phyloP scores from a whole-genome alignment of 208 protist genomes.

The Crithidia thermophila region DNA sequence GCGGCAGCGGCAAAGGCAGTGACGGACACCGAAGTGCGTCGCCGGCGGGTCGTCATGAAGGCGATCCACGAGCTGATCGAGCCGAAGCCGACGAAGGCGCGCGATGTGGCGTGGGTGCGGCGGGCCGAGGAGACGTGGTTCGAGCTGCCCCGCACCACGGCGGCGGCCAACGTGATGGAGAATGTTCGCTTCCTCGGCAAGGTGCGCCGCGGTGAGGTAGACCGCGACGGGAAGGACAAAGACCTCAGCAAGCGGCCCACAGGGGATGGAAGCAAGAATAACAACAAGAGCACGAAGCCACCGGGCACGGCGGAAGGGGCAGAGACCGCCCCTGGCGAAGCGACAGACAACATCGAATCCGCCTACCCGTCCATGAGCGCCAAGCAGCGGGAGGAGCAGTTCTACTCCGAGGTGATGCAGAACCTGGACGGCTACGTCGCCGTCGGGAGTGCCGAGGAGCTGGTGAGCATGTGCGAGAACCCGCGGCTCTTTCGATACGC shows the following conservation, averaged over 20 bases:
- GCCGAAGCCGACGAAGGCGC: neutral
- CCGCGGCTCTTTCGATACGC: constrained; percentile 41
- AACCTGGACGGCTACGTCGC: constrained; percentile 52
- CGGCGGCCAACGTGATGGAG: constrained; percentile 57
- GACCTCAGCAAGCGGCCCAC: neutral
- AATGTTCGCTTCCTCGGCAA: constrained; percentile 57
- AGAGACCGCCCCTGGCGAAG: neutral
- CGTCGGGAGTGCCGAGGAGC: constrained; percentile 37
- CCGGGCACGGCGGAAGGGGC: neutral
- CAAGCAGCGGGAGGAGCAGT: constrained; percentile 37
- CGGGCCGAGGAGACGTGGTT: constrained; percentile 37
- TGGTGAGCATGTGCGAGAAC: constrained; percentile 61
- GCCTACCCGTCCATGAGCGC: constrained; percentile 34
- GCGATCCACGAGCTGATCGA: constrained; percentile 20
- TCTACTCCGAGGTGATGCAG: constrained; percentile 55
- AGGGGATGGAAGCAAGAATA: too few relatives aligned
- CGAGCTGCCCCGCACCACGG: constrained; percentile 36
- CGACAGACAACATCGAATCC: constrained; percentile 1
- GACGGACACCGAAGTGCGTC: constrained; percentile 1
- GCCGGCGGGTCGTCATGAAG: constrained; percentile 11
- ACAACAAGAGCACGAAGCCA: too few relatives aligned
- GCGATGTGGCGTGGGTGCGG: neutral
- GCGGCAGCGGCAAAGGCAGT: neutral
- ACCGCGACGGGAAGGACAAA: constrained; percentile 27
- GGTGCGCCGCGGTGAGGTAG: constrained; percentile 39